These are phyloP conservation scores for Fusarium subtropicale DNA, from an alignment of 2,329 filamentous ascomycete genomes.

Conservation along the genomic window DNA sequence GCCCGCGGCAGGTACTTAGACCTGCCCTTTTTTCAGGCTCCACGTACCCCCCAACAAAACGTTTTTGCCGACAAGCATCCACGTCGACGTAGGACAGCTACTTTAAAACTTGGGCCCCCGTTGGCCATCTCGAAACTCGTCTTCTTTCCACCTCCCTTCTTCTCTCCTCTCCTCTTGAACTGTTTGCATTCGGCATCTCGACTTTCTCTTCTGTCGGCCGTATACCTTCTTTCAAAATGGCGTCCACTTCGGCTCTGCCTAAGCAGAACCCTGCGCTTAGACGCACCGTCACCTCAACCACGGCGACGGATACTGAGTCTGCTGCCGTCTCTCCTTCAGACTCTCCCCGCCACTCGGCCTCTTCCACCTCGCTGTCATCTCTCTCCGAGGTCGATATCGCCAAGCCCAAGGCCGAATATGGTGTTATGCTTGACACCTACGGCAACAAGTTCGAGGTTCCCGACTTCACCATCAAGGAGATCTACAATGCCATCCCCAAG, in stretches of 20 bases:
- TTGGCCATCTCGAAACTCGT: conserved; percentile 5
- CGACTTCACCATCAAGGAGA: conserved; percentile 97
- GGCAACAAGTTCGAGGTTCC: conserved; percentile 95
- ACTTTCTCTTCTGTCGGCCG: conserved; percentile 43
- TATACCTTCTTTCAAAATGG: conserved; percentile 55
- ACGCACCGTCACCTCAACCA: conserved; percentile 61
- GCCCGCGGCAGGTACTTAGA: conserved; percentile 17
- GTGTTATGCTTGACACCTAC: conserved; percentile 87
- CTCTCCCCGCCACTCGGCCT: conserved; percentile 73
- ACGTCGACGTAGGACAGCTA: conserved; percentile 2
- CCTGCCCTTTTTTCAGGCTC: conserved; percentile 36
- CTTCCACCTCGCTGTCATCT: conserved; percentile 92
- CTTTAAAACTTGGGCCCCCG: conserved; percentile 42
- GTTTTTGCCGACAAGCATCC: conserved; percentile 41
- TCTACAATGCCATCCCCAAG: conserved; percentile 95
- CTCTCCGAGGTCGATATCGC: conserved; percentile 73
- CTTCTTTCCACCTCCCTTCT: conserved; percentile 9
- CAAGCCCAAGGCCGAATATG: conserved; percentile 57
- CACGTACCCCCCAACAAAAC: conserved; percentile 48
- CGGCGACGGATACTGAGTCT: conserved; percentile 64
- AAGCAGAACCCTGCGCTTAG: conserved; percentile 59
- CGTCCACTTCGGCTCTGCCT: conserved; percentile 58
- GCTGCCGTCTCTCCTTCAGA: conserved; percentile 68
- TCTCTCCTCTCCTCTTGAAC: conserved; percentile 15
- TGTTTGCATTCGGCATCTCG: conserved; percentile 26